These are phyloP conservation scores for Teratosphaeria nubilosa DNA, from an alignment of 2,329 filamentous ascomycete genomes.

Conservation along the genomic window DNA sequence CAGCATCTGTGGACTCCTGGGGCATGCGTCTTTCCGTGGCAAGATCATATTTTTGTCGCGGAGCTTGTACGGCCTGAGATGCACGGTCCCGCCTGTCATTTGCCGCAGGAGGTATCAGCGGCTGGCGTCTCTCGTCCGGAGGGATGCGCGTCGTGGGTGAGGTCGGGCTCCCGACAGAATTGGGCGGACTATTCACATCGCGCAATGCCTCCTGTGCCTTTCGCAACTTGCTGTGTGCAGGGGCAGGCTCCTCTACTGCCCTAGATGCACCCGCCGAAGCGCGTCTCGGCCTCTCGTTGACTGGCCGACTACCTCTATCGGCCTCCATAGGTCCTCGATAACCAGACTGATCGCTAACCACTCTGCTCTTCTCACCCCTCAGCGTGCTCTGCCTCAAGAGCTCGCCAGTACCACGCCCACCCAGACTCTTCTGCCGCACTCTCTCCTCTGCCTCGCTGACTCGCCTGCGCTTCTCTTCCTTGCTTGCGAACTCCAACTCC, in stretches of 20 bases:
- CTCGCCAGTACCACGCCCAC: conserved; percentile 3
- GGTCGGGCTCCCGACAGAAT: neutral
- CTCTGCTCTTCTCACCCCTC: conserved; percentile 15
- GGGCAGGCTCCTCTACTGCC: neutral
- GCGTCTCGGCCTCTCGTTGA: neutral
- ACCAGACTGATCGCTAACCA: conserved; percentile 12
- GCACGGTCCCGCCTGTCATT: neutral
- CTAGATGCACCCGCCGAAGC: neutral
- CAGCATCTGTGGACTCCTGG: neutral
- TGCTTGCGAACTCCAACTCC: conserved; percentile 82
- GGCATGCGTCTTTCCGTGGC: neutral
- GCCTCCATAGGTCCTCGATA: conserved; percentile 4
- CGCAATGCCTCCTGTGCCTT: neutral
- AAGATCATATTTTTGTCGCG: neutral
- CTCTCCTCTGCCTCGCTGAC: conserved; percentile 72
- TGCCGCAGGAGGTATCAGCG: neutral
- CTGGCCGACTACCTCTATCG: neutral
- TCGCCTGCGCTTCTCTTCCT: conserved; percentile 84
- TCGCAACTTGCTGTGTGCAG: neutral
- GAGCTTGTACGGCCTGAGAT: neutral
- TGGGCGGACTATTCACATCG: neutral
- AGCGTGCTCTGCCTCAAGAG: conserved; percentile 11
- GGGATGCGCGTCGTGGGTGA: neutral
- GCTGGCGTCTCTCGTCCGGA: neutral
- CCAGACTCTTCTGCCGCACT: conserved; percentile 46